A percentile compares a stretch with the other conserved stretches of the same genome.
These are phyloP conservation scores for Epichloe aotearoae DNA, from an alignment of 2,329 filamentous ascomycete species.

Conservation along the genomic window DNA sequence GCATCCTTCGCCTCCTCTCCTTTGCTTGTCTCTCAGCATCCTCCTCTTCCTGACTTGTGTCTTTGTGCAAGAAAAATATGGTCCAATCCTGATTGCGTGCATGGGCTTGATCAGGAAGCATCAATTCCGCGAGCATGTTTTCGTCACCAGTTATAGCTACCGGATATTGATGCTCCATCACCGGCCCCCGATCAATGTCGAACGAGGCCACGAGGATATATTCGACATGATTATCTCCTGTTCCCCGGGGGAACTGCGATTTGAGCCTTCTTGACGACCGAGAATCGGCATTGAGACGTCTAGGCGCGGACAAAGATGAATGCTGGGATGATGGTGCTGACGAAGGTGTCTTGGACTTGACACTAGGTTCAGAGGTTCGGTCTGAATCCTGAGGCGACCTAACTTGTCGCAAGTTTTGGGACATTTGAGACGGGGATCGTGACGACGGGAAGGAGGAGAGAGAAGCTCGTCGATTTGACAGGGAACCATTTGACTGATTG, in stretches of 20 bases:
- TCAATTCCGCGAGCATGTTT: conserved; percentile 94
- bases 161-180: conserved; percentile 98
- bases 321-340: conserved; percentile 48
- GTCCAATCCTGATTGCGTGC: conserved; percentile 96
- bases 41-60: conserved; percentile 72
- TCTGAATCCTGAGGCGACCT: conserved; percentile 45
- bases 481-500: conserved; percentile 19
- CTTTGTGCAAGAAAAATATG: conserved; percentile 97
- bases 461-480: conserved; percentile 34
- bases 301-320: conserved; percentile 42
- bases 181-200: conserved; percentile 86
- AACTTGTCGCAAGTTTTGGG: conserved; percentile 36
- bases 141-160: conserved; percentile 92
- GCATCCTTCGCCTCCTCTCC: conserved; percentile 35
- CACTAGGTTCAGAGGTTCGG: conserved; percentile 44
- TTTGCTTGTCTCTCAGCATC: conserved; percentile 53
- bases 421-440: conserved; percentile 45
- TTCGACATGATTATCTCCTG: conserved; percentile 86
- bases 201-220: conserved; percentile 97
- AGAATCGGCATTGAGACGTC: conserved; percentile 36
- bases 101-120: conserved; percentile 95
- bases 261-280: conserved; percentile 45
- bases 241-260: conserved; percentile 64
- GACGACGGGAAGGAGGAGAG: conserved; percentile 51
- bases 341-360: conserved; percentile 46